These are phyloP conservation scores for Fusarium proliferatum DNA, from an alignment of 2,329 filamentous ascomycete genomes.

Conservation along the genomic window DNA sequence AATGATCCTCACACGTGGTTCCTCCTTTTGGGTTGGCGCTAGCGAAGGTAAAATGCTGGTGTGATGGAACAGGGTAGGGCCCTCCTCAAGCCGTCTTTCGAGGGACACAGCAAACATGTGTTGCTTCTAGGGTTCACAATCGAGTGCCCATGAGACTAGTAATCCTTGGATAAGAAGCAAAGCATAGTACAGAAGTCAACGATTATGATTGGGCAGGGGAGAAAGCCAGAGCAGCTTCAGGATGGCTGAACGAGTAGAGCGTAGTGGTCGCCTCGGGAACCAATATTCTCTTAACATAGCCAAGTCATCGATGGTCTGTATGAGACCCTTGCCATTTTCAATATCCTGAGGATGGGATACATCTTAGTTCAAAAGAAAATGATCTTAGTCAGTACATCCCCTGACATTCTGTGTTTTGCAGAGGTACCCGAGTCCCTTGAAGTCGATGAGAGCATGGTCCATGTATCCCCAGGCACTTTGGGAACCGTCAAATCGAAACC, in stretches of 20 bases:
- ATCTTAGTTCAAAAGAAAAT: not conserved
- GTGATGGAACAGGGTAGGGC: not conserved
- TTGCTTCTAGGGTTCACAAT: accelerated
- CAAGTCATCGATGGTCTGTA: accelerated
- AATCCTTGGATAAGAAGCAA: accelerated
- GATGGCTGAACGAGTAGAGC: not conserved
- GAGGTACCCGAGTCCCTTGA: not conserved
- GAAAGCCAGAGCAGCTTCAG: no score
- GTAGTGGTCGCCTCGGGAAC: no score
- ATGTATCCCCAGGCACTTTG: accelerated
- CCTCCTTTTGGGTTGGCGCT: not conserved
- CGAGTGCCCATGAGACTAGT: accelerated
- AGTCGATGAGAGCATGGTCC: accelerated
- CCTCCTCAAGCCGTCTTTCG: not conserved
- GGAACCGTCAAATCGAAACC: no score
- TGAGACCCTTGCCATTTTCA: accelerated
- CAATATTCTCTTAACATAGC: not conserved
- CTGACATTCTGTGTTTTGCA: no score
- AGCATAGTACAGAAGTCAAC: not conserved
- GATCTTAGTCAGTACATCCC: accelerated
- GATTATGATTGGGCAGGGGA: not conserved
- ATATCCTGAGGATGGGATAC: accelerated
- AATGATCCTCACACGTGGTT: accelerated
- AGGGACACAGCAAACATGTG: not conserved
- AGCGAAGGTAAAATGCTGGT: not conserved